These are phyloP conservation scores for Entomortierella lignicola DNA, from an alignment of 192 early-diverging fungal species.

Conservation along the genomic window DNA sequence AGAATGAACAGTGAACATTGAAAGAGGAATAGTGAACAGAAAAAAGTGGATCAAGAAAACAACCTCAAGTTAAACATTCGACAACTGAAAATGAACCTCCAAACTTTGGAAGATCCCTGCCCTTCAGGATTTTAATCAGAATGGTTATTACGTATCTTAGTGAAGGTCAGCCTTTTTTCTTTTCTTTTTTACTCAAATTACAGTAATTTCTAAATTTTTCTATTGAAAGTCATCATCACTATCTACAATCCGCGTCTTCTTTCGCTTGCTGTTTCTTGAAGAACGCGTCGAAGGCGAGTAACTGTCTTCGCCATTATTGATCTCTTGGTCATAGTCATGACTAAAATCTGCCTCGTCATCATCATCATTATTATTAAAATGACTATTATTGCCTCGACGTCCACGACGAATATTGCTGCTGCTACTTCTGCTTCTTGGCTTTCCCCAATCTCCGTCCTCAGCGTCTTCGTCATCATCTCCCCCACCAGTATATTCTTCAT, in stretches of 20 bases:
- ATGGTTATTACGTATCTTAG: too few relatives aligned
- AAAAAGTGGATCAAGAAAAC: too few relatives aligned
- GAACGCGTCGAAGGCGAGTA: constrained; percentile 9
- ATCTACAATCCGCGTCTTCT: constrained; percentile 32
- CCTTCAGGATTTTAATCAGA: too few relatives aligned
- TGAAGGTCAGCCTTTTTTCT: too few relatives aligned
- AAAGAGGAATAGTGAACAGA: too few relatives aligned
- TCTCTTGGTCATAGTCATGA: constrained; percentile 4
- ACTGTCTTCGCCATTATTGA: not conserved
- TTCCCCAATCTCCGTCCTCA: constrained; percentile 30
- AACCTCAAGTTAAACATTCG: too few relatives aligned
- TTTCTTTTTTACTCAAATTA: too few relatives aligned
- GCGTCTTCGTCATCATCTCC: constrained; percentile 30
- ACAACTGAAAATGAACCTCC: too few relatives aligned
- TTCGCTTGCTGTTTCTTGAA: constrained; percentile 33
- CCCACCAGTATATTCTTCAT: constrained; percentile 8
- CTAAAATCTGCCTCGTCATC: constrained; percentile 15
- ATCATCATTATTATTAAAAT: not conserved
- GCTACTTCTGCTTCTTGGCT: not conserved
- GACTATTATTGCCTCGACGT: not conserved
- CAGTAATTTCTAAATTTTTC: too few relatives aligned
- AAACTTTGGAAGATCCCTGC: too few relatives aligned
- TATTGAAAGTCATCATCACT: constrained; percentile 47
- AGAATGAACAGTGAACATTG: too few relatives aligned
- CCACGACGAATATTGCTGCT: constrained; percentile 10